A percentile compares a stretch with the other conserved stretches of the same genome.
Conservation (phyloP, 2,329 filamentous ascomycete genomes). For the Phyllosticta citriasiana region DNA sequence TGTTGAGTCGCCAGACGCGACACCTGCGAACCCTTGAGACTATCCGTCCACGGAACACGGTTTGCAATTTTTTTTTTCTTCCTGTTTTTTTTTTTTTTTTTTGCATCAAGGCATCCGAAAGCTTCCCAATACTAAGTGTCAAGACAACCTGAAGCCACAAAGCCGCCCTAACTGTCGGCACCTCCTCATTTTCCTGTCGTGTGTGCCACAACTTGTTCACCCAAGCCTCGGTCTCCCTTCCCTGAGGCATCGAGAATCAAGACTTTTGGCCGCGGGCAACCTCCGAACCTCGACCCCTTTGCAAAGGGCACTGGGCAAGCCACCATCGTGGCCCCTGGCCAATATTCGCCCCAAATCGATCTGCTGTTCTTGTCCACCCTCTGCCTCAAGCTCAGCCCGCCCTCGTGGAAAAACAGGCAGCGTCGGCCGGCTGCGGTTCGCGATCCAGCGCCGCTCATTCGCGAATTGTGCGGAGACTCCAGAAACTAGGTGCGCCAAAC, state of each 20-base stretch:
- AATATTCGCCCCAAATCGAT: constrained; percentile 7
- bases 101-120: too few relatives aligned
- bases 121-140: too few relatives aligned
- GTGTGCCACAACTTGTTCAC: too few relatives aligned
- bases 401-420: neutral
- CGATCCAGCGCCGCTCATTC: constrained; percentile 5
- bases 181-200: too few relatives aligned
- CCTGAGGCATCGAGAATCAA: neutral
- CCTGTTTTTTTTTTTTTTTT: too few relatives aligned
- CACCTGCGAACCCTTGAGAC: neutral
- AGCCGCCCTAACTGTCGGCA: too few relatives aligned
- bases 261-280: neutral
- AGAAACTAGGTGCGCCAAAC: neutral
- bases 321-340: neutral
- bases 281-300: neutral
- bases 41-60: neutral
- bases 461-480: neutral
- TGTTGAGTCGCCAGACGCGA: neutral
- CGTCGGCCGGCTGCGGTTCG: constrained; percentile 3
- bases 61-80: too few relatives aligned
- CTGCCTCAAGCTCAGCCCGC: constrained; percentile 2
- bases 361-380: constrained; percentile 9
- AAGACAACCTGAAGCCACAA: too few relatives aligned
- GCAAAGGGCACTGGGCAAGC: neutral
- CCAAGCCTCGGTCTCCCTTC: neutral